phyloP scores from a whole-genome alignment of 805 yeast species.

The Metschnikowia similis region DNA sequence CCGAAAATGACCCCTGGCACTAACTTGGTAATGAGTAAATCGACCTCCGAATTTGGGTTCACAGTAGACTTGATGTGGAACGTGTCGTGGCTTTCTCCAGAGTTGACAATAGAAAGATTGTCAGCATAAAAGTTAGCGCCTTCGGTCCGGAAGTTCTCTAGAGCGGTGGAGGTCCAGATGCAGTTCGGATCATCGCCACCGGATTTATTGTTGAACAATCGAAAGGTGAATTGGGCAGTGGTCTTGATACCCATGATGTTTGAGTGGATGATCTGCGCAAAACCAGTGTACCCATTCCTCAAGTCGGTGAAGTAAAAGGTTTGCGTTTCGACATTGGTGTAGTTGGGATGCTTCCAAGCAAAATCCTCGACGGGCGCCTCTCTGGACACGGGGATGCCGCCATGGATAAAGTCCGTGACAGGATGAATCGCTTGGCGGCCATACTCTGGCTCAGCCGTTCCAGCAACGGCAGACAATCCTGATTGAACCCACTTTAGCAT shows the following conservation, averaged over 20 bases:
- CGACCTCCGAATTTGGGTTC: constrained; percentile 64
- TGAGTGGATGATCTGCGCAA: constrained; percentile 93
- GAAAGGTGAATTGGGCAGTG: constrained; percentile 91
- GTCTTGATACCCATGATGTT: constrained; percentile 83
- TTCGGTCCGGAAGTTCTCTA: constrained; percentile 69
- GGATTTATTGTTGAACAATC: constrained; percentile 54
- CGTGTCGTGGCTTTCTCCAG: constrained; percentile 45
- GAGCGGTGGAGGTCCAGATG: constrained; percentile 89
- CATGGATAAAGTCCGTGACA: constrained; percentile 53
- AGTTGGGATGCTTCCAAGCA: constrained; percentile 66
- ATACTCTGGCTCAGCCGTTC: constrained; percentile 95
- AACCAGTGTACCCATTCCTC: constrained; percentile 65
- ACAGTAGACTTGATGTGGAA: constrained; percentile 56
- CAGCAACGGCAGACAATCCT: constrained; percentile 89
- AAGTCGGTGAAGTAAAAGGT: constrained; percentile 78
- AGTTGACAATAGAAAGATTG: constrained; percentile 59
- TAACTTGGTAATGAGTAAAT: constrained; percentile 55
- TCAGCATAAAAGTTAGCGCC: constrained; percentile 82
- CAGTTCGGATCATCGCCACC: constrained; percentile 38
- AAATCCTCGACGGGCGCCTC: constrained; percentile 65
- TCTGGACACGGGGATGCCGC: constrained; percentile 39
- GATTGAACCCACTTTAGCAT: constrained; percentile 85
- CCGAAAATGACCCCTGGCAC: constrained; percentile 89
- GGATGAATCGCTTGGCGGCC: constrained; percentile 90
- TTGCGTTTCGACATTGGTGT: constrained; percentile 93